Evolutionary conservation across 1,139 yeast genomes (phyloP).

Genomic region (Geotrichum citri-aurantii): DNA sequence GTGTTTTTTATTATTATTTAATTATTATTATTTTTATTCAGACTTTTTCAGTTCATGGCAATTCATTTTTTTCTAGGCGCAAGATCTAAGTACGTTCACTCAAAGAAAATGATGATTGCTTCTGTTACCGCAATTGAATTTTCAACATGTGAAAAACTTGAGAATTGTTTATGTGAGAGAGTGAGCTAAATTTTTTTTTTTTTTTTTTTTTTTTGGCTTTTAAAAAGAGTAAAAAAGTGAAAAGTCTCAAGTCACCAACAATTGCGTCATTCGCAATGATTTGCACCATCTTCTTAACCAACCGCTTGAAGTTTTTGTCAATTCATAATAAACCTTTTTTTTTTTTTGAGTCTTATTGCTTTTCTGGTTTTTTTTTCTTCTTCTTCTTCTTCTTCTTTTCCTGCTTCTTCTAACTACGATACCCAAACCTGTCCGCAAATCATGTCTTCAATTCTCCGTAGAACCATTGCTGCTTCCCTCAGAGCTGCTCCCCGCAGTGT

Average conservation of each 20-base stretch:
- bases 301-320: background rate
- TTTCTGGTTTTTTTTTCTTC: background rate
- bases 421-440: background rate
- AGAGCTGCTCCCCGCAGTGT: constrained; percentile 12
- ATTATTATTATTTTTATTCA: background rate
- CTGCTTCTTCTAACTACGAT: background rate
- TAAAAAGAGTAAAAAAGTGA: background rate
- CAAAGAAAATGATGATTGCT: no score
- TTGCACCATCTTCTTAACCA: background rate
- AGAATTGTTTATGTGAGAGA: no score
- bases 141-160: no score
- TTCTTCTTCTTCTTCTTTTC: background rate
- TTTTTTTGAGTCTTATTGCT: background rate
- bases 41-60: background rate
- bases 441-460: constrained; percentile 15
- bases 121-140: no score
- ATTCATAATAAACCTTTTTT: background rate
- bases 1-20: background rate
- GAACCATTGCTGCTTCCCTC: constrained; percentile 14
- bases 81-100: no score
- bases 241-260: background rate
- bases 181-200: no score
- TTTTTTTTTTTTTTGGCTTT: background rate
- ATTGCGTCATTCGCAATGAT: background rate
- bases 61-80: background rate